Evolutionary conservation across 768 basidiomycete species (phyloP).

Genomic region (Mycena maculata): DNA sequence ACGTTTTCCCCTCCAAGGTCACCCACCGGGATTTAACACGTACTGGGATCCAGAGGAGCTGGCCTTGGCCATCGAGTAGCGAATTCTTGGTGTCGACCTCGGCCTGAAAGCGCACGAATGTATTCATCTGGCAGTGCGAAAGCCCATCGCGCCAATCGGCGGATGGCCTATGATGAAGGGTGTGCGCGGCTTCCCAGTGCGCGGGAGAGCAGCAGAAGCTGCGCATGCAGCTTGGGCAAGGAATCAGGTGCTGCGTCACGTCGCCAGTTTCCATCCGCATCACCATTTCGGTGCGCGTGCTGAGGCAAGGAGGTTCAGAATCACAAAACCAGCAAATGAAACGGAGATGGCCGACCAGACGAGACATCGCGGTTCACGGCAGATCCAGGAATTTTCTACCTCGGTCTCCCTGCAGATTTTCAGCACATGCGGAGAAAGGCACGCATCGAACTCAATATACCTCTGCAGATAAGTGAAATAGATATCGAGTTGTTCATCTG

Average conservation of each 20-base stretch:
- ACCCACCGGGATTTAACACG: not conserved
- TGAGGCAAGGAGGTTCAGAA: not conserved
- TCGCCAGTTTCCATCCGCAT: not conserved
- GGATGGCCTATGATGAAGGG: constrained; percentile 5
- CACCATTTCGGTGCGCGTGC: constrained; percentile 4
- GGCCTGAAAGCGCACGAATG: not conserved
- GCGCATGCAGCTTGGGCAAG: constrained; percentile 2
- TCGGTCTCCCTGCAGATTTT: not conserved
- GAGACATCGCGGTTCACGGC: not conserved
- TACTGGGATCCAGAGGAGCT: not conserved
- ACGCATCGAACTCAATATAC: constrained; percentile 8
- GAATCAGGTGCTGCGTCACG: constrained; percentile 4
- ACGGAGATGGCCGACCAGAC: not conserved
- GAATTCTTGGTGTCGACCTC: not conserved
- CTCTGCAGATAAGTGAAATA: constrained; percentile 7
- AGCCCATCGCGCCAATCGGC: not conserved
- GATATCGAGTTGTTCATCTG: not conserved
- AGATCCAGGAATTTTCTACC: not conserved
- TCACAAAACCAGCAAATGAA: not conserved
- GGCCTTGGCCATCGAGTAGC: not conserved
- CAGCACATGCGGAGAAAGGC: not conserved
- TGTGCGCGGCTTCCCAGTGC: constrained; percentile 10
- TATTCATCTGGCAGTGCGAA: constrained; percentile 9
- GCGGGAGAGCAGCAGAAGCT: too few species aligned
- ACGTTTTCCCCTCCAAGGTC: not conserved